Base-by-base conservation (phyloP, 2,329 filamentous ascomycete genomes). In the Aspergillus aculeatinus region DNA sequence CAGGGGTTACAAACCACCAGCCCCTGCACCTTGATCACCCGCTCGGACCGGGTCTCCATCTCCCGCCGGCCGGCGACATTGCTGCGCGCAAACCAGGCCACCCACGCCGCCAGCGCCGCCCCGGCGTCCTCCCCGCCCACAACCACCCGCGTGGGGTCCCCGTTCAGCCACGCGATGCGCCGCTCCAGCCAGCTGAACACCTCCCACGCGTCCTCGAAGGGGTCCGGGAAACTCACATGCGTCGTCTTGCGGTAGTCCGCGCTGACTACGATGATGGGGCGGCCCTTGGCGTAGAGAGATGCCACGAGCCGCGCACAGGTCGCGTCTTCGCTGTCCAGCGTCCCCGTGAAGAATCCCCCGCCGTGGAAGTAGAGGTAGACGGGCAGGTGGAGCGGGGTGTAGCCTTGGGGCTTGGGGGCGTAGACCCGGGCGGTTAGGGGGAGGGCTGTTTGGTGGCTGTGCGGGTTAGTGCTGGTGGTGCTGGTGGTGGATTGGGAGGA, bases 211-310 rank as follows among this genome's bases (percentile, higher is more conserved):
- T 88, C 85, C 48, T 72, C 51, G 80, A 80, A 85, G 0, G 80
- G 77, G 0, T 77, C 81, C 0, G 85, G 85, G 59, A 82, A 87
- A 0, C 60, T 65, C 62, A 79, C 72, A 55, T 86, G 81, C 0
- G 85, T 85, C 0, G 84, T 84, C 65, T 87, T 84, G 0, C 85
- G 80, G 67, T 87, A 87, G 63, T 85, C 84, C 12, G 86, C 74
- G 48, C 85, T 83, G 1, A 86, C 65, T 0, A 86, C 83, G 0
- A 82, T 71, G 2, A 81, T 51, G 4, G 69, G 71, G 1, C 56
- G 56, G 19, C 33, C 54, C 2, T 44, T 7, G 5, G 65, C 63
- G 2, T 63, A 74, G 4, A 70, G 64, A 0, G 63, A 58, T 12
- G 79, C 67, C 0, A 83, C 81, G 10, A 85, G 78, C 0, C 77